Evolutionary conservation across 73 alveolate species (phyloP), one percentile per base, ranked within the genome.

Genomic region (Tetrahymena borealis): DNA sequence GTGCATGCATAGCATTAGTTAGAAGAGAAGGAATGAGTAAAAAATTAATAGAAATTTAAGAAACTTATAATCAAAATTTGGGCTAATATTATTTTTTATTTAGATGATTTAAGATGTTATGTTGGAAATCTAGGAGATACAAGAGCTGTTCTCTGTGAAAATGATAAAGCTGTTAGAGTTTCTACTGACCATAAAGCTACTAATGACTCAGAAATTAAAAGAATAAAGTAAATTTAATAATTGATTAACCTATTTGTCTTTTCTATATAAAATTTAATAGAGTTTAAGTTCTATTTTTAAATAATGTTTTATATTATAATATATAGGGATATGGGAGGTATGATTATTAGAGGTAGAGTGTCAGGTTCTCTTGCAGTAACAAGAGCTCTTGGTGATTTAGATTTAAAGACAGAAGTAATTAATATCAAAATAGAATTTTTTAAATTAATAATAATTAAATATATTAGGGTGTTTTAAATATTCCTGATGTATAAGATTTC

Each of bases 371-470:
- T 98, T 33, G 98, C 99, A 91, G 94, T 98, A 5, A 97, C 99
- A 8, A 95, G 99, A 94, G 99, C 99, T 33, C 96, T 98, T 79
- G 99, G 99, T 40, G 99, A 98, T 97, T 97, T 97, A 90, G 96
- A 96, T 38, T 95, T 98, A 78, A 98, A 97, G 90, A 95, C 94
- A 39, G 96, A 41, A 6, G 85, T 60, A 60, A 60, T n/a, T n/a
- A n/a, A n/a, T n/a, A n/a, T 24, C 20, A 60, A 60, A 60, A 24
- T n/a, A 97, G 97, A 78, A 96, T 90, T 33, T 60, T 60, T 32
- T 15, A 60, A 24, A 0, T 60, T 6, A 3, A 60, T 2, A 60
- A 3, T 60, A 2, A n/a, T 3, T 15, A 24, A 2, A 20, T 4
- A 60, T 18, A 20, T 15, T 60, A 60, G 85, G 99, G 99, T 33